Conservation (phyloP, 2,329 filamentous ascomycete species). For the Septoria petroselini region DNA sequence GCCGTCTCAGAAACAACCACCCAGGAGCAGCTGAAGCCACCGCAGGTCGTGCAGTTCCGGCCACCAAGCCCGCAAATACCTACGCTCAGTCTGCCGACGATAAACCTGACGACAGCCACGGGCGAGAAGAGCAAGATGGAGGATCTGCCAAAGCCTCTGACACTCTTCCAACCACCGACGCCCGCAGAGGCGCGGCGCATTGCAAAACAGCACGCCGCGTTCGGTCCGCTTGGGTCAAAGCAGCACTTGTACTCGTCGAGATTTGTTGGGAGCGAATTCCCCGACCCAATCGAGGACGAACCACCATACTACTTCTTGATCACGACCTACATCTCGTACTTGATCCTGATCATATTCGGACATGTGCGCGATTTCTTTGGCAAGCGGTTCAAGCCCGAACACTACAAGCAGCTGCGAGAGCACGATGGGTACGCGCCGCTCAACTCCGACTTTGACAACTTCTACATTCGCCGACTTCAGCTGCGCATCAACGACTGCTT, state of each 20-base stretch:
- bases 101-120: constrained; percentile 83
- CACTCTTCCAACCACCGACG: constrained; percentile 82
- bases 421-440: constrained; percentile 89
- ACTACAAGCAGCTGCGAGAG: constrained; percentile 79
- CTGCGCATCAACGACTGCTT: constrained; percentile 96
- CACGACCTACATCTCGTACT: constrained; percentile 97
- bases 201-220: constrained; percentile 80
- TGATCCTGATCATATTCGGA: constrained; percentile 91
- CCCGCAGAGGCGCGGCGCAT: constrained; percentile 75
- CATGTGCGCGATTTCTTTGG: constrained; percentile 97
- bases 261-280: constrained; percentile 76
- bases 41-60: constrained; percentile 59
- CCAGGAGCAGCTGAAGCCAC: constrained; percentile 30
- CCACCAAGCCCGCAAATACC: constrained; percentile 64
- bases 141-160: constrained; percentile 67
- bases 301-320: constrained; percentile 95
- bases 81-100: constrained; percentile 77
- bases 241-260: constrained; percentile 86
- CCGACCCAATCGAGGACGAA: constrained; percentile 85
- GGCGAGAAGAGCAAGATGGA: constrained; percentile 73
- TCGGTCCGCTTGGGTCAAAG: constrained; percentile 76
- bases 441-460: constrained; percentile 98
- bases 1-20: constrained; percentile 35
- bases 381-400: constrained; percentile 84
- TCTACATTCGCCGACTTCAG: constrained; percentile 91